These are phyloP conservation scores for Melampsora allii-populina DNA, from an alignment of 1,284 basidiomycete species.

Conservation along the genomic window DNA sequence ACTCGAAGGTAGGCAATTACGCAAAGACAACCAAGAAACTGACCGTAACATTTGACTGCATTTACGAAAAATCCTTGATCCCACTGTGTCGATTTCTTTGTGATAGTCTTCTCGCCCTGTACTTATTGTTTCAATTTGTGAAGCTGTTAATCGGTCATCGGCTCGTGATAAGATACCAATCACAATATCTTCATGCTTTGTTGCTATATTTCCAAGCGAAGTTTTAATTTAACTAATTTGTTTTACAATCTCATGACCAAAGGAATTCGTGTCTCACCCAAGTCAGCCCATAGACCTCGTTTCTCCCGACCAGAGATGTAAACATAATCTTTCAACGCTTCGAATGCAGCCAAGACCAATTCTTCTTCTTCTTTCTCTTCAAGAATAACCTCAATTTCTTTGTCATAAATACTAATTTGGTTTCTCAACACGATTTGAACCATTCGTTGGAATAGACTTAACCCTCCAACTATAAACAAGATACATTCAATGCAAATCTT, in stretches of 20 bases:
- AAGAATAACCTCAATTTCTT: constrained; percentile 18
- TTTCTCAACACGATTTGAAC: constrained; percentile 23
- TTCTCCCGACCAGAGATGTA: constrained; percentile 27
- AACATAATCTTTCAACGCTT: constrained; percentile 29
- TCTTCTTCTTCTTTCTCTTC: not conserved
- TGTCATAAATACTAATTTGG: constrained; percentile 23
- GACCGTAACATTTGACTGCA: too few species aligned
- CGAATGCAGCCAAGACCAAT: not conserved
- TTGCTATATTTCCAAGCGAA: not conserved
- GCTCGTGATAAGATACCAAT: not conserved
- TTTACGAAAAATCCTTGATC: too few species aligned
- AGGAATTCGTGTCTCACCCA: constrained; percentile 11
- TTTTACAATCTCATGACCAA: not conserved
- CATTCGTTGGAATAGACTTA: constrained; percentile 40
- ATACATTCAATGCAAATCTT: not conserved
- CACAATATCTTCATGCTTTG: not conserved
- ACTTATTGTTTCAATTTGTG: not conserved
- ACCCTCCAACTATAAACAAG: constrained; percentile 19
- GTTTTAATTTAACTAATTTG: too few species aligned
- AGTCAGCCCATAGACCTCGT: constrained; percentile 2
- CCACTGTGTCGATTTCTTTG: too few species aligned
- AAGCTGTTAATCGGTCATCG: not conserved
- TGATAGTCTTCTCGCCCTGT: not conserved
- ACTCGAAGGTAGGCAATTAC: too few species aligned
- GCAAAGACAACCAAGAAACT: too few species aligned